Base-by-base conservation (phyloP, 2,329 filamentous ascomycete genomes). In the Pestalotiopsis sp. region DNA sequence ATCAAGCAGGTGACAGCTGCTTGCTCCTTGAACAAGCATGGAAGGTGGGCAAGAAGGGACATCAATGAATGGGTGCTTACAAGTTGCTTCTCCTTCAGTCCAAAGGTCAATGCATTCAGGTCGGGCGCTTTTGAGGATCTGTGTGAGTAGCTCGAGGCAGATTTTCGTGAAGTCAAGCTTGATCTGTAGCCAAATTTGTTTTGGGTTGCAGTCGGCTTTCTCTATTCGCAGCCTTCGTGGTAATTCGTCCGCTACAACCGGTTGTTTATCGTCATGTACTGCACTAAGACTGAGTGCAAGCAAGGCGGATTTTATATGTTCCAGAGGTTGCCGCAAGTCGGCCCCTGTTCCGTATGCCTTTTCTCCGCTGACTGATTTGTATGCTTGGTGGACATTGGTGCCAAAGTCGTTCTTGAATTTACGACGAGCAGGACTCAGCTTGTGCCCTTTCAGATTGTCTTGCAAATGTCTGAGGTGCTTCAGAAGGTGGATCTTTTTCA, bases 161-260 rank as follows among this genome's bases (percentile, higher is more conserved):
- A 27, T 27, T 13, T 60, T 59, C 25, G 65, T 66, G 17, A 23
- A 60, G 13, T 25, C 65, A 13, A 66, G 65, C 65, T 66, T 66
- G 27, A 66, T 23, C 7, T 49, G 23, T 17, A 66, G 36, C 65
- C 65, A 66, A 11, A 60, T 45, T n/a, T n/a, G 70, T 9, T 31
- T 65, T 2, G 73, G 72, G 3, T 70, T 62, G 20, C 59, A 40
- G 27, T 36, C 27, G 20, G 20, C 11, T 27, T 45, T 66, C 11
- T 66, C 60, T 45, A 52, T 41, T 11, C 58, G 61, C 49, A 72
- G 65, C 1, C 11, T 25, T 14, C 62, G 69, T 25, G 71, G 72
- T 11, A 76, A 71, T 65, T 77, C 75, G 2, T 61, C 71, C 68
- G 70, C 72, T 23, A 72, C 68, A 3, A 77, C 68, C 0, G 74